Percentiles rank a stretch among this genome's conserved stretches.
These are phyloP conservation scores for Microdochium nivale DNA, from an alignment of 2,329 filamentous ascomycete genomes.

Conservation along the genomic window DNA sequence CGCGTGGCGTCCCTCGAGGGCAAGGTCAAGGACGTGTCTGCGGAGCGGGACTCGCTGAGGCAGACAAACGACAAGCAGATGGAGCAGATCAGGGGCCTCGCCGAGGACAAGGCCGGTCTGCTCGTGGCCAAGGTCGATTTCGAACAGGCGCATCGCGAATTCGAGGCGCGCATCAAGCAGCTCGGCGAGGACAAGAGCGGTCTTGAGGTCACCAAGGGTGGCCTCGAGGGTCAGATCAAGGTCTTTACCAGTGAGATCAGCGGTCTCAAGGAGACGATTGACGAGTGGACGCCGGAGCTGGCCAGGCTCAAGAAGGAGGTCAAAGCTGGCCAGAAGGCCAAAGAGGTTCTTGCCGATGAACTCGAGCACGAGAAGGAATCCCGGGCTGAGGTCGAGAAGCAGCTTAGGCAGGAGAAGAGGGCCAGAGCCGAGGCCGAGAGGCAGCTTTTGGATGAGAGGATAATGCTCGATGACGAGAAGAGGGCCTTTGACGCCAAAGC, in stretches of 20 bases:
- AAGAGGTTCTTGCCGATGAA: not conserved
- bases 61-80: not conserved
- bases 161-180: not conserved
- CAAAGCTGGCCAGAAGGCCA: not conserved
- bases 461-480: not conserved
- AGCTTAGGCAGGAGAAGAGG: not conserved
- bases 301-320: not conserved
- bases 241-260: not conserved
- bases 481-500: not conserved
- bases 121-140: not conserved
- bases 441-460: not conserved
- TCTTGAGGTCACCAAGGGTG: not conserved
- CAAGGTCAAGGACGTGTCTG: not conserved
- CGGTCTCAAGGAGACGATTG: not conserved
- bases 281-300: not conserved
- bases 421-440: not conserved
- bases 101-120: not conserved
- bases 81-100: not conserved
- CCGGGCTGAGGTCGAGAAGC: too few relatives aligned
- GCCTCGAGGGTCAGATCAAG: not conserved
- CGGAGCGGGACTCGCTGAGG: not conserved
- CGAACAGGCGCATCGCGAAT: not conserved
- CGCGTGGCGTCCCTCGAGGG: not conserved
- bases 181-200: not conserved
- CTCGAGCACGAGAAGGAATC: not conserved